Conservation (phyloP, 176 grass and related monocot genomes). For the Avena insularis region DNA sequence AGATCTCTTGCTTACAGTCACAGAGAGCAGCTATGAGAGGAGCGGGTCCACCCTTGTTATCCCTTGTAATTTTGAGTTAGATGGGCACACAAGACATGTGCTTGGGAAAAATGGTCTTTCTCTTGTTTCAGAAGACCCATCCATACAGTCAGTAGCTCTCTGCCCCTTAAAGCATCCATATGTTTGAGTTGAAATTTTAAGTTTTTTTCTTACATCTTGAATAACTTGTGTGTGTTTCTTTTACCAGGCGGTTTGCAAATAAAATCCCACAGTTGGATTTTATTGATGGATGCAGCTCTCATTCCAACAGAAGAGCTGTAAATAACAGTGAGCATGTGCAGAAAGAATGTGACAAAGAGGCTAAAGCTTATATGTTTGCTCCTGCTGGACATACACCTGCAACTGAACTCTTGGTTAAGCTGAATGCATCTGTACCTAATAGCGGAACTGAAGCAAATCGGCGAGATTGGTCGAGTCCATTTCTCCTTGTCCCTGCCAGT, state of each 20-base stretch:
- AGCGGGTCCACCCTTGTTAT: slow-evolving; percentile 65
- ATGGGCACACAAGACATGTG: slow-evolving; percentile 54
- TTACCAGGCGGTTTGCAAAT: slow-evolving; percentile 40
- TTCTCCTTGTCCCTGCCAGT: slow-evolving; percentile 79
- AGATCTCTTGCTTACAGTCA: slow-evolving; percentile 70
- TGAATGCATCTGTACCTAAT: slow-evolving; percentile 71
- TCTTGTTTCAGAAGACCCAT: slow-evolving; percentile 62
- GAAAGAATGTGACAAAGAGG: slow-evolving; percentile 56
- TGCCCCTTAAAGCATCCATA: slow-evolving; percentile 18
- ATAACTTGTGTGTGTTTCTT: slow-evolving; percentile 23
- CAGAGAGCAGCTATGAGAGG: slow-evolving; percentile 79
- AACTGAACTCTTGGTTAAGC: slow-evolving; percentile 83
- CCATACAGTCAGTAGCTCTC: slow-evolving; percentile 48
- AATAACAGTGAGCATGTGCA: slow-evolving; percentile 48
- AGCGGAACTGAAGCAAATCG: slow-evolving; percentile 53
- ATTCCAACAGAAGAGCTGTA: slow-evolving; percentile 46
- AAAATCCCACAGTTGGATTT: slow-evolving; percentile 45
- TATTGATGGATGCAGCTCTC: slow-evolving; percentile 47
- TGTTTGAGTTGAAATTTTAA: slow-evolving; percentile 21
- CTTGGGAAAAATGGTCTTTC: slow-evolving; percentile 70
- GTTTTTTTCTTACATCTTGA: slow-evolving; percentile 29
- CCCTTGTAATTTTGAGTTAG: slow-evolving; percentile 72
- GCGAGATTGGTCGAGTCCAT: slow-evolving; percentile 80
- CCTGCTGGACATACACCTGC: slow-evolving; percentile 70
- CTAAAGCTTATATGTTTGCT: slow-evolving; percentile 81